These are phyloP conservation scores for Bruguiera parviflora DNA, from an alignment of 345 rosid genomes.

Conservation along the genomic window DNA sequence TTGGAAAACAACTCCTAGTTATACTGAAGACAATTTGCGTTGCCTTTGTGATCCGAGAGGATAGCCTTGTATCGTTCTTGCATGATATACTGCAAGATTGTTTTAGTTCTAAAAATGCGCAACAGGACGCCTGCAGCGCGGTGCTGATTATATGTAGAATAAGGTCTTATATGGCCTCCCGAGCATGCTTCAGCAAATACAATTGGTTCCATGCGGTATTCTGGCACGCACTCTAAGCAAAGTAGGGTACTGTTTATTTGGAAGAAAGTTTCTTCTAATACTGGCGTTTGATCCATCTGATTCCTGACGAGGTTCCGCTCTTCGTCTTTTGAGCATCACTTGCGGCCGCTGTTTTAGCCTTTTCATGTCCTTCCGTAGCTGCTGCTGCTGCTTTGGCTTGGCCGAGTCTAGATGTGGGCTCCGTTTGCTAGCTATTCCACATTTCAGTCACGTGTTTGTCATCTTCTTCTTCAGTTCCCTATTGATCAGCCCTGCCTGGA, in stretches of 20 bases:
- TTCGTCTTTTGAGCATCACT: conserved; percentile 15
- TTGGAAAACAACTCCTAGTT: too few relatives aligned
- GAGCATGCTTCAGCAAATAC: too few relatives aligned
- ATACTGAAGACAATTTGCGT: too few relatives aligned
- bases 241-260: neutral
- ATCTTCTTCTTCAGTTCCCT: conserved; percentile 14
- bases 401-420: neutral
- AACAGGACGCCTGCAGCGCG: too few relatives aligned
- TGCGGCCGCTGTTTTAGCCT: conserved; percentile 18
- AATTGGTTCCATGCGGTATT: too few relatives aligned
- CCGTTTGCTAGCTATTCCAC: neutral
- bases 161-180: too few relatives aligned
- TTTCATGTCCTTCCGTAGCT: neutral
- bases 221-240: too few relatives aligned
- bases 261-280: conserved; percentile 20
- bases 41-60: too few relatives aligned
- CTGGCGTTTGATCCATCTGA: conserved; percentile 26
- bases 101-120: too few relatives aligned
- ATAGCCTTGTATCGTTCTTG: too few relatives aligned
- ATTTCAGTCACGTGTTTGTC: conserved; percentile 2
- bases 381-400: conserved; percentile 20
- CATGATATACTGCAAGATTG: too few relatives aligned
- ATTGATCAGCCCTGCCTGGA: conserved; percentile 24
- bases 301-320: conserved; percentile 20
- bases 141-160: too few relatives aligned